Evolutionary conservation across 768 basidiomycete genomes (phyloP).

Genomic region (Lactarius quietus): DNA sequence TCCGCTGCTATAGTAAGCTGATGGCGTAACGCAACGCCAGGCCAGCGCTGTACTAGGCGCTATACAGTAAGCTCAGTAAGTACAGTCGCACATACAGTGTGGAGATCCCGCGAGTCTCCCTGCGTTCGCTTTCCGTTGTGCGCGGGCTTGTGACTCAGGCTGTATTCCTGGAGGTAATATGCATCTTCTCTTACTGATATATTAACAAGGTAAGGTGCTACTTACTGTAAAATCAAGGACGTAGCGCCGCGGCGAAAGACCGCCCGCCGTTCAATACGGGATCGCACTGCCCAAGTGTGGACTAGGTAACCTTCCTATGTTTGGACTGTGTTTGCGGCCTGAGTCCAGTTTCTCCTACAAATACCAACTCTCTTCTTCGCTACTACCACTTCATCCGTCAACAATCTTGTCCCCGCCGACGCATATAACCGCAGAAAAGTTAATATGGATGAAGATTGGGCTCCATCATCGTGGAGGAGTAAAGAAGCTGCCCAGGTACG

Average conservation of each 20-base stretch:
- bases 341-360: background rate
- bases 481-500: slow-evolving; percentile 73
- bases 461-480: slow-evolving; percentile 74
- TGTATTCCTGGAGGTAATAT: background rate
- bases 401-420: background rate
- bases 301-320: background rate
- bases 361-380: background rate
- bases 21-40: too few species aligned
- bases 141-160: too few species aligned
- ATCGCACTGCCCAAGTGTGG: background rate
- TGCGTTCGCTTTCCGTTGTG: background rate
- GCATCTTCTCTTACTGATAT: background rate
- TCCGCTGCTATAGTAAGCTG: background rate
- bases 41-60: too few species aligned
- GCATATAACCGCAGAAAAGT: background rate
- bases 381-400: background rate
- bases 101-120: background rate
- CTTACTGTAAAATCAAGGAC: too few species aligned
- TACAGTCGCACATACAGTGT: background rate
- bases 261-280: background rate
- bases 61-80: too few species aligned
- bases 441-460: slow-evolving; percentile 45
- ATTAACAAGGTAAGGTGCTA: background rate
- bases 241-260: too few species aligned
- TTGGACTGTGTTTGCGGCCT: background rate